Evolutionary conservation across 768 basidiomycete species (phyloP).

Genomic region (Suillus placidus): DNA sequence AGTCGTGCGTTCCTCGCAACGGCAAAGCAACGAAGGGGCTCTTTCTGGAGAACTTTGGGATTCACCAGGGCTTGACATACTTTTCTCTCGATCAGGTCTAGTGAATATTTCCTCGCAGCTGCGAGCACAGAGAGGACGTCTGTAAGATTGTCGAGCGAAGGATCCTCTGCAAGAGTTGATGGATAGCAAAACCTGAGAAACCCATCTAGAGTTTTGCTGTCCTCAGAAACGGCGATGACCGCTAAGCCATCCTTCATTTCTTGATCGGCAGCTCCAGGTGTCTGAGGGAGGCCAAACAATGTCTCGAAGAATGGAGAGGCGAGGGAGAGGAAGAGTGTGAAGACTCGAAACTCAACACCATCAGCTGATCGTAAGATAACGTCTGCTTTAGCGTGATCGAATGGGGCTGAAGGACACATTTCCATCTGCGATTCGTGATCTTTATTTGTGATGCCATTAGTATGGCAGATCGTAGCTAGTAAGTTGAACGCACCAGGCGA

Average conservation of each 20-base stretch:
- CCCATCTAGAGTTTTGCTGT: slow-evolving; percentile 15
- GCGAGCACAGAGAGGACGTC: slow-evolving; percentile 22
- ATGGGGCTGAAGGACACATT: not conserved
- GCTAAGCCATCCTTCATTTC: slow-evolving; percentile 6
- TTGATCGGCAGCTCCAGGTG: slow-evolving; percentile 5
- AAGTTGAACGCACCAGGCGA: not conserved
- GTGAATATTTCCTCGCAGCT: slow-evolving; percentile 30
- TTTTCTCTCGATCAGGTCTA: slow-evolving; percentile 10
- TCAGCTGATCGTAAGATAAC: slow-evolving; percentile 21
- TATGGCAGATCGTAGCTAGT: not conserved
- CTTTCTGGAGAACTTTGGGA: slow-evolving; percentile 14
- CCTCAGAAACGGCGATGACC: slow-evolving; percentile 22
- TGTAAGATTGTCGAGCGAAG: slow-evolving; percentile 21
- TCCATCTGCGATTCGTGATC: not conserved
- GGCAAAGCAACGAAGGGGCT: slow-evolving; percentile 30
- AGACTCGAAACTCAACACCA: slow-evolving; percentile 28
- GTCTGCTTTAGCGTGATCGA: slow-evolving; percentile 13
- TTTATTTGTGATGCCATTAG: not conserved
- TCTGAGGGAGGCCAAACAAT: slow-evolving; percentile 30
- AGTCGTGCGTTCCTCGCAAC: slow-evolving; percentile 27
- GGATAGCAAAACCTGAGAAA: slow-evolving; percentile 32
- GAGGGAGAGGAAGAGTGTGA: slow-evolving; percentile 27
- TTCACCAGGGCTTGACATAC: slow-evolving; percentile 20
- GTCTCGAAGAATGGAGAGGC: slow-evolving; percentile 34
- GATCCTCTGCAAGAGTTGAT: slow-evolving; percentile 19